Base-by-base conservation (phyloP, 441 rosid genomes). In the Metrosideros polymorpha region DNA sequence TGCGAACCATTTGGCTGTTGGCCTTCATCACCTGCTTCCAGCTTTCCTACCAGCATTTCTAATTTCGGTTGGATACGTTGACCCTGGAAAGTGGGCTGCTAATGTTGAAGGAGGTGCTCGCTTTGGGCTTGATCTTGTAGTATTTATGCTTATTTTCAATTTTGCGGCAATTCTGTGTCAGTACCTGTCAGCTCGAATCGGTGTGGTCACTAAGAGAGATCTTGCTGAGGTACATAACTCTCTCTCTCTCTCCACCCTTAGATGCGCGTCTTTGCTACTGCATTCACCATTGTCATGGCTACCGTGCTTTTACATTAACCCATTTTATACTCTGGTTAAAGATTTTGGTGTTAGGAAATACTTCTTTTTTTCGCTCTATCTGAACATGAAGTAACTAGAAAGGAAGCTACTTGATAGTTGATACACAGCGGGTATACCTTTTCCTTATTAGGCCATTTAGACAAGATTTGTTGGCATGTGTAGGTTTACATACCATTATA, bases 71-170 rank as follows among this genome's bases (percentile, higher is more conserved):
- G 97, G 96, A 88, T 98, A 98, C 92, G 92, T 98, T 83, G 99
- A 98, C 92, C 99, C 99, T 83, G 98, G 98, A 85, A 98, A 96
- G 92, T 98, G 99, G 99, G 99, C 93, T 53, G 95, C 96, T 84
- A 90, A 89, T 85, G 88, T 98, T 51, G 99, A 98, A 89, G 99
- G 96, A 87, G 99, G 99, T 92, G 95, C 99, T 29, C 96, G 92
- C 82, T 98, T 92, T 85, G 99, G 99, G 88, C 85, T 89, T 91
- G 98, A 95, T 88, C 92, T 98, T 88, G 91, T 93, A 57, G 88
- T 90, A 29, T 89, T 93, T n/a, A 90, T 94, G 97, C 91, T 98
- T 30, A 86, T 93, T 86, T 98, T 97, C 92, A 96, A 91, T 88
- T 90, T 94, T 87, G 96, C 96, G 55, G 98, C 98, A 88, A 92